Evolutionary conservation across 208 protist species (phyloP).

Genomic region (Crithidia bombi): DNA sequence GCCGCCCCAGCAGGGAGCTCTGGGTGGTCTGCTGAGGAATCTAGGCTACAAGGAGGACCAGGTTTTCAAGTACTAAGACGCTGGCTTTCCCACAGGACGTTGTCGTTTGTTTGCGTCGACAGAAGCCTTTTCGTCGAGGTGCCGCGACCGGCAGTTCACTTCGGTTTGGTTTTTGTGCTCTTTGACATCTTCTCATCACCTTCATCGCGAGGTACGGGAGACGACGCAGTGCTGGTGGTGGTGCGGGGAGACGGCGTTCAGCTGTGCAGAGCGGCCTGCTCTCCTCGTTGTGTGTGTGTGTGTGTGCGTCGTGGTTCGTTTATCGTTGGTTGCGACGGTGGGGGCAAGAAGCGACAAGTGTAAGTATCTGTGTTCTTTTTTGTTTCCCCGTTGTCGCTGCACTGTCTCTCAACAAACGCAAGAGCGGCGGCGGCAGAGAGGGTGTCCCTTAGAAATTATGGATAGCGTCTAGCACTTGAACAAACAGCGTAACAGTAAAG

Average conservation of each 20-base stretch:
- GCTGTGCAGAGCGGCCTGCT: background rate
- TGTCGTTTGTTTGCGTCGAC: background rate
- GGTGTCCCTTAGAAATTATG: slow-evolving; percentile 17
- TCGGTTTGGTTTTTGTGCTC: too few species aligned
- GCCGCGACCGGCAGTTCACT: too few species aligned
- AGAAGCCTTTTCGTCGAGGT: too few species aligned
- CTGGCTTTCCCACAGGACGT: background rate
- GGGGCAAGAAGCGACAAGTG: too few species aligned
- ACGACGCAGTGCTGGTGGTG: too few species aligned
- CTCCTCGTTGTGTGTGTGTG: background rate
- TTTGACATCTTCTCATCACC: too few species aligned
- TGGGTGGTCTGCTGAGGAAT: slow-evolving; percentile 67
- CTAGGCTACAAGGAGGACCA: slow-evolving; percentile 82
- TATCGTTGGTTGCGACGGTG: too few species aligned
- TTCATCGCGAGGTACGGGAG: too few species aligned
- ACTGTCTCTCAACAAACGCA: too few species aligned
- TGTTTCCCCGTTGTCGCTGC: background rate
- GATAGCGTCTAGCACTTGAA: slow-evolving; percentile 27
- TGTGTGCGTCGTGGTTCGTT: too few species aligned
- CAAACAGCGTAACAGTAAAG: slow-evolving; percentile 14
- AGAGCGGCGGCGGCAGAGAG: background rate
- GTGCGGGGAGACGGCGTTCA: background rate
- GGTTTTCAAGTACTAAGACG: slow-evolving; percentile 85
- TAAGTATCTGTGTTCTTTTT: too few species aligned
- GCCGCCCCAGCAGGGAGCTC: slow-evolving; percentile 71